Evolutionary conservation across 805 yeast genomes (phyloP), one percentile per base, ranked within the genome.

Genomic region (Sugiyamaella chiloensis): DNA sequence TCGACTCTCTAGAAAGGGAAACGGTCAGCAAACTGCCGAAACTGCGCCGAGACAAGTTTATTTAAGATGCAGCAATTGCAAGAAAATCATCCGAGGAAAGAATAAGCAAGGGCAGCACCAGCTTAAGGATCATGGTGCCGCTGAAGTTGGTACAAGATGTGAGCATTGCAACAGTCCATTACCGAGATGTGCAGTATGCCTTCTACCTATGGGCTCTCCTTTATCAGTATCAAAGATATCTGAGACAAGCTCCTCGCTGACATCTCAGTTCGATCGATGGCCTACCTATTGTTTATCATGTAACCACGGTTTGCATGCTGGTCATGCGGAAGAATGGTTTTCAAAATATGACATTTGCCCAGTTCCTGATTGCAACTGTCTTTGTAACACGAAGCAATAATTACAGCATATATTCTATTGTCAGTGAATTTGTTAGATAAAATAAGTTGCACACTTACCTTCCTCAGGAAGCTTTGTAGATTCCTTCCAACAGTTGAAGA

Each of bases 321-420:
- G 85, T 3, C 99, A 91, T 63, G 97, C 97, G 0, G 89, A 87
- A 53, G 95, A 90, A 59, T 91, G 99, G 99, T 91, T 91, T 63
- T 76, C 83, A 21, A 83, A 82, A 62, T 96, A 90, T 59, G 79
- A 78, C 47, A 79, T 86, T 1, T 91, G 99, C 60, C 97, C 99
- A 0, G 96, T 91, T 2, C 96, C 97, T 0, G 95, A 89, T 36
- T 91, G 99, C 60, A 72, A 74, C 34, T 91, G 99, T 60, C 72
- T 79, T 42, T 91, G 98, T 64, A 85, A 84, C 57, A 46, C 47
- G 9, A 48, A 44, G 24, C 48, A 46, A 43, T 16, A 3, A 34
- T 42, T 40, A 30, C 12, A 46, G 16, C 16, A 9, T 14, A 20
- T 36, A 36, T 27, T 39, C 39, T 36, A 21, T 27, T 6, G 48